A percentile compares a stretch with the other conserved stretches of the same genome.
These are phyloP conservation scores for Quercus agrifolia DNA, from an alignment of 306 rosid species.

Conservation along the genomic window DNA sequence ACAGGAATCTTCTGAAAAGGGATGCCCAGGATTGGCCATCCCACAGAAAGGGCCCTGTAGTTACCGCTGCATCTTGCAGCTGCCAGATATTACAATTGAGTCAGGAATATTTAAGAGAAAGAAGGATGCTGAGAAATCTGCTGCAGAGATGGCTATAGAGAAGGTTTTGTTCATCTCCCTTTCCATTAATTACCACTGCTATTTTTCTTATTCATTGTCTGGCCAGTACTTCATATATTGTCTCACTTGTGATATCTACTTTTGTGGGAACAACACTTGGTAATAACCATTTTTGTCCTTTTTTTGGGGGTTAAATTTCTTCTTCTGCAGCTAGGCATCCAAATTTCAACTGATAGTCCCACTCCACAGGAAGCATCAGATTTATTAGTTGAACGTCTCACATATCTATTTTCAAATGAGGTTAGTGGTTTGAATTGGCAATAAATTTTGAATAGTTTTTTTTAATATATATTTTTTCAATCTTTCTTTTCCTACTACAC, in stretches of 20 bases:
- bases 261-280: background rate
- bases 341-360: constrained; percentile 25
- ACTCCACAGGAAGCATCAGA: constrained; percentile 63
- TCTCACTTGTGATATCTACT: background rate
- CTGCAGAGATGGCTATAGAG: constrained; percentile 79
- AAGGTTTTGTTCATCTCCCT: constrained; percentile 46
- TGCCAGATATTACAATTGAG: constrained; percentile 64
- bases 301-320: background rate
- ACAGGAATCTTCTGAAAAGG: constrained; percentile 49
- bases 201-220: background rate
- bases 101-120: constrained; percentile 75
- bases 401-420: constrained; percentile 61
- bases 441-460: background rate
- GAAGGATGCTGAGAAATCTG: constrained; percentile 95
- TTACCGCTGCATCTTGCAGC: constrained; percentile 77
- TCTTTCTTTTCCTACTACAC: no score
- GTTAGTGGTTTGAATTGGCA: constrained; percentile 40
- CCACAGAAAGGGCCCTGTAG: constrained; percentile 56
- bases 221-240: background rate
- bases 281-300: background rate
- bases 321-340: constrained; percentile 70
- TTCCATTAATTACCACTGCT: constrained; percentile 2
- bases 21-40: constrained; percentile 71
- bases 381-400: constrained; percentile 48
- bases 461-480: no score